Conservation (phyloP, 1,284 basidiomycete genomes). For the Agroathelia rolfsii region DNA sequence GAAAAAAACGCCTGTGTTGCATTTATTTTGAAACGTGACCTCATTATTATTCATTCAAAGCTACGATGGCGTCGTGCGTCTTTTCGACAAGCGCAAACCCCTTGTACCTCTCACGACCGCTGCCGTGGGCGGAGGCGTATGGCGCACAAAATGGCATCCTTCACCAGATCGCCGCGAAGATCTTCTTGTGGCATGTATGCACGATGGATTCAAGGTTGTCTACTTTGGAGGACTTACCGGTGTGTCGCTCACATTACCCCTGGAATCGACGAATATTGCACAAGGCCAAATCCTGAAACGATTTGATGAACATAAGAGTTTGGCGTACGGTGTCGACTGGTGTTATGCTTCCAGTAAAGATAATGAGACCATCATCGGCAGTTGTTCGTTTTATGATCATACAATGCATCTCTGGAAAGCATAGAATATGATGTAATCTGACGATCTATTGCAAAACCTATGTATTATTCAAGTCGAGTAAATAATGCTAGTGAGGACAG, state of each 20-base stretch:
- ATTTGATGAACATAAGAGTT: conserved; percentile 72
- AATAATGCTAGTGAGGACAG: no score
- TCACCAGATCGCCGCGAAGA: conserved; percentile 46
- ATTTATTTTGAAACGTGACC: no score
- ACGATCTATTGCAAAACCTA: no score
- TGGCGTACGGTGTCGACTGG: conserved; percentile 98
- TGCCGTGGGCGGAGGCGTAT: conserved; percentile 84
- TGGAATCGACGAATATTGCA: no score
- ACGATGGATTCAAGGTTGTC: conserved; percentile 88
- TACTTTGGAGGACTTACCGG: conserved; percentile 25
- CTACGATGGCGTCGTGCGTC: conserved; percentile 75
- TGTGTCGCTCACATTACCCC: no score
- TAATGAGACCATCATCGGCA: conserved; percentile 57
- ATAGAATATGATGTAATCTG: no score
- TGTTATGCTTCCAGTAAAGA: conserved; percentile 32
- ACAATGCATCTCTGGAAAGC: conserved; percentile 74
- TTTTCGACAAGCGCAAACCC: conserved; percentile 80
- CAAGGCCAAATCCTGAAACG: conserved; percentile 38
- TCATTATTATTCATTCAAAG: conserved; percentile 29
- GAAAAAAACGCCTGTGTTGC: no score
- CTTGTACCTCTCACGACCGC: conserved; percentile 46
- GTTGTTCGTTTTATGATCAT: conserved; percentile 97
- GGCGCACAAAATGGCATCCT: conserved; percentile 96
- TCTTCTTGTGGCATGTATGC: conserved; percentile 91
- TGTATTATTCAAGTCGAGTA: no score